Base-by-base conservation (phyloP, 2,329 filamentous ascomycete genomes). In the Lecanosticta acicola region DNA sequence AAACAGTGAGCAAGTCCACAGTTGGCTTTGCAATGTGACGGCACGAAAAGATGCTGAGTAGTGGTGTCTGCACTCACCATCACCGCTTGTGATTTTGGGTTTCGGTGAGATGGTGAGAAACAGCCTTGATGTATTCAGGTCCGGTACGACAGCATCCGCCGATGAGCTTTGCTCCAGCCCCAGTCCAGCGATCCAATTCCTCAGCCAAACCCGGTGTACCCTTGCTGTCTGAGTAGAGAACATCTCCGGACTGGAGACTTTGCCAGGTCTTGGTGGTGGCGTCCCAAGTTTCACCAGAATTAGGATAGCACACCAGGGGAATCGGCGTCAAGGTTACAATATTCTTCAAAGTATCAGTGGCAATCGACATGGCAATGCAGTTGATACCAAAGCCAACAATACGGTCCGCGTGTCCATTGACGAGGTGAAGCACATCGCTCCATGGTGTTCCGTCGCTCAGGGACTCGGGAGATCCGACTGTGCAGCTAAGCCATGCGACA, bases 121-220 rank as follows among this genome's bases (percentile, higher is more conserved):
- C 29, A 40, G 52, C 50, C 20, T 45, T 42, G 19, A 55, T 43
- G 32, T 51, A 57, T 16, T 41, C 42, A 32, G 70, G 71, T 3
- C 65, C 67, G 11, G 68, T 73, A 43, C 71, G 61, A 59, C 72
- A 75, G 53, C 72, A 75, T 1, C 72, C 72, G 9, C 72, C 72
- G 39, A 75, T 65, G 36, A 73, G 45, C 43, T 60, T 61, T 8
- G 69, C 72, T 1, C 71, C 70, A 20, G 43, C 59, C 55, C 61
- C 65, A 69, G 38, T 66, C 58, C 46, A 51, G 16, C 10, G 33
- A 10, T 49, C 32, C 20, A 48, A 34, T 20, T 50, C 50, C 16
- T 35, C 40, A 11, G 49, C 17, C 2, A 14, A 19, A 16, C 33
- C 44, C 9, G 19, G 35, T 21, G 49, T 38, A 29, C 47, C 42